phyloP scores from a whole-genome alignment of 2,329 filamentous ascomycete species.

The Pseudogymnoascus sp. region DNA sequence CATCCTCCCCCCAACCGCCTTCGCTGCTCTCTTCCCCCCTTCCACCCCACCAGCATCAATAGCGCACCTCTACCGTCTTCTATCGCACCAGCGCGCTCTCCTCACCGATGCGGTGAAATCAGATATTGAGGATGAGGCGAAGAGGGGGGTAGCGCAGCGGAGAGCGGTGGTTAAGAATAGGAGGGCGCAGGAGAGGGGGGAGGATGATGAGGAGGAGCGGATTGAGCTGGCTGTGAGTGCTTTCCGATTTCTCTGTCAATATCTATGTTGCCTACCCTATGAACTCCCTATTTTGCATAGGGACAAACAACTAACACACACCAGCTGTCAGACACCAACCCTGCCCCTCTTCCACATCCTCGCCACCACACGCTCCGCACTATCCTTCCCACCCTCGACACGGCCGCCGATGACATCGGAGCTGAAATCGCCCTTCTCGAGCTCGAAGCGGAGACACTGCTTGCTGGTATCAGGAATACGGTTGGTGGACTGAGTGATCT shows the following conservation, averaged over 20 bases:
- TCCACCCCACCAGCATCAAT: conserved; percentile 25
- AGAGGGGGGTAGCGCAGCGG: conserved; percentile 49
- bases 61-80: conserved; percentile 65
- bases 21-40: conserved; percentile 68
- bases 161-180: conserved; percentile 48
- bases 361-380: conserved; percentile 51
- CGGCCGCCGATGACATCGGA: conserved; percentile 57
- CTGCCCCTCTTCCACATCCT: neutral
- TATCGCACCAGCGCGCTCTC: conserved; percentile 64
- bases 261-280: neutral
- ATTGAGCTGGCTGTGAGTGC: conserved; percentile 48
- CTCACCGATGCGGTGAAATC: conserved; percentile 58
- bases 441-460: conserved; percentile 51
- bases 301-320: neutral
- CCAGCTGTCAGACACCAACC: neutral
- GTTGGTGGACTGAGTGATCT: conserved; percentile 73
- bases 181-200: conserved; percentile 44
- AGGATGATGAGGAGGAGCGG: conserved; percentile 36
- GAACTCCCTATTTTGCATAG: neutral
- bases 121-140: conserved; percentile 58
- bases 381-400: conserved; percentile 61
- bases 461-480: conserved; percentile 54
- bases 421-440: conserved; percentile 59
- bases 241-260: neutral
- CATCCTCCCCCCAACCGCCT: conserved; percentile 65